These are phyloP conservation scores for Eucalyptus albens DNA, from an alignment of 345 rosid genomes.

Conservation along the genomic window DNA sequence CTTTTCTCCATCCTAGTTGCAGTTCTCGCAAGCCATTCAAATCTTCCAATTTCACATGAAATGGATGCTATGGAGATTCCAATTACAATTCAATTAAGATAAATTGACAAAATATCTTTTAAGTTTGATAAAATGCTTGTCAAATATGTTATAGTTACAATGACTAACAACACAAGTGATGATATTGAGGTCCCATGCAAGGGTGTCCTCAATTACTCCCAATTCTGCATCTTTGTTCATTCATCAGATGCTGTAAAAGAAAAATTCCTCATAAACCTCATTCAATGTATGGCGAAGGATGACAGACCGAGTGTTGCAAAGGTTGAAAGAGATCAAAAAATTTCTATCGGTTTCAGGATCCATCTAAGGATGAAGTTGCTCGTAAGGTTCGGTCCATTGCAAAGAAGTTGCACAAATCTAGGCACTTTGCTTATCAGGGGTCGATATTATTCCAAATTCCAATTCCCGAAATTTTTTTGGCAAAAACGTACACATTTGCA, in stretches of 20 bases:
- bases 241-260: conserved; percentile 39
- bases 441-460: neutral
- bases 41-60: neutral
- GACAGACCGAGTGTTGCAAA: conserved; percentile 61
- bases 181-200: conserved; percentile 81
- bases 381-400: conserved; percentile 21
- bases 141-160: neutral
- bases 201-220: conserved; percentile 67
- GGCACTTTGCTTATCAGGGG: conserved; percentile 17
- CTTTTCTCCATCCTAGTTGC: neutral
- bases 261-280: conserved; percentile 49
- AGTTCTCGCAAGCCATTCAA: neutral
- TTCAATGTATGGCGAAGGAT: conserved; percentile 41
- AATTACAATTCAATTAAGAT: neutral
- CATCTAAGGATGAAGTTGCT: conserved; percentile 52
- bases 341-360: conserved; percentile 39
- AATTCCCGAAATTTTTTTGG: neutral
- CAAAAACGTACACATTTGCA: neutral
- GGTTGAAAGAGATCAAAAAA: conserved; percentile 38
- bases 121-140: neutral
- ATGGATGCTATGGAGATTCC: neutral
- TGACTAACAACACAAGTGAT: conserved; percentile 1
- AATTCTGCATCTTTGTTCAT: conserved; percentile 48
- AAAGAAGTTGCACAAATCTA: conserved; percentile 49
- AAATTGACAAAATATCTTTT: neutral